Evolutionary conservation across 345 rosid species (phyloP), one percentile per base, ranked within the genome.

Genomic region (Bruguiera gymnorhiza): DNA sequence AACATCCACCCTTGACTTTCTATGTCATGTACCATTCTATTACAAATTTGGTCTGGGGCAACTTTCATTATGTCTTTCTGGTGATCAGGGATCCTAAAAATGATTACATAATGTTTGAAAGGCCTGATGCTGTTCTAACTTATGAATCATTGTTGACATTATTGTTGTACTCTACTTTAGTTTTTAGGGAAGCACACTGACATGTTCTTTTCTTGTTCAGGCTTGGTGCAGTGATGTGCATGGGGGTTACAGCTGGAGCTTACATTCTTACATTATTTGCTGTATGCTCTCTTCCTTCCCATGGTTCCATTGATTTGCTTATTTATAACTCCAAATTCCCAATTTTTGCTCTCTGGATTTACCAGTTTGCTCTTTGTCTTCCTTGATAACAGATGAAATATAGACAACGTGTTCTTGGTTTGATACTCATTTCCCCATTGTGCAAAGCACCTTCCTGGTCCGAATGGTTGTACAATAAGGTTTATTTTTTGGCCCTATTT

Each of bases 241-340:
- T 96, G 96, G 99, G 99, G 65, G 98, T 92, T 71, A 89, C 95
- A 48, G 96, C 97, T 39, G 99, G 99, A 80, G 99, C 99, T 23
- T 92, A 96, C 77, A 76, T 92, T 80, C 88, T 96, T 72, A 87
- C 98, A 52, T 70, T 92, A 39, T 96, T 96, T 81, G 94, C 99
- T 65, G 99, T 96, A 81, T 81, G 96, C 70, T 67, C 31, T 43
- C 18, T 43, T 43, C 50, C 19, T 13, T 43, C 5, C 48, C 19
- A 43, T 43, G 50, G 19, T 43, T 43, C 18, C 18, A 10, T 11
- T 43, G 18, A 43, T 13, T 43, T 43, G 50, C 50, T 43, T 13
- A 43, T 13, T 43, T 43, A 13, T 43, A 11, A 11, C 50, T 39
- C 48, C 16, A 3, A 13, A 43, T 43, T 43, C 18, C 18, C 19